phyloP scores from a whole-genome alignment of 2,329 filamentous ascomycete species.

The Trichophyton equinum region DNA sequence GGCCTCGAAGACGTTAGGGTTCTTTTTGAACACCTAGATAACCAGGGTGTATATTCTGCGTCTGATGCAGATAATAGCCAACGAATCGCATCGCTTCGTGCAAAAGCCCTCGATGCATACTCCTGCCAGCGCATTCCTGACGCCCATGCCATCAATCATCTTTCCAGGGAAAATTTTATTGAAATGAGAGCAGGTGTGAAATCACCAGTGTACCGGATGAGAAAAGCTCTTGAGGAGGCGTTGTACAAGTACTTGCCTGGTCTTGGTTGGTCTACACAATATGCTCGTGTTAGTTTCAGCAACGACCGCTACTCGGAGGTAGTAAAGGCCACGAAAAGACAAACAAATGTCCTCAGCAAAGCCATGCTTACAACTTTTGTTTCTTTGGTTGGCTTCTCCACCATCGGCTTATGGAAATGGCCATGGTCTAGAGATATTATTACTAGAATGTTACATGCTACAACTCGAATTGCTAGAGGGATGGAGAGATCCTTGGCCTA shows the following conservation, averaged over 20 bases:
- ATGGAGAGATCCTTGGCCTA: neutral
- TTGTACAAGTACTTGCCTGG: conserved; percentile 63
- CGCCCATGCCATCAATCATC: conserved; percentile 79
- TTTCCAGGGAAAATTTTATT: conserved; percentile 79
- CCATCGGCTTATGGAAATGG: conserved; percentile 22
- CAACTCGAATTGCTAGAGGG: neutral
- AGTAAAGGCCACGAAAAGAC: conserved; percentile 53
- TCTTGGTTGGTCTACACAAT: conserved; percentile 84
- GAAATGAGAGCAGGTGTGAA: conserved; percentile 87
- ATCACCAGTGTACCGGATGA: conserved; percentile 60
- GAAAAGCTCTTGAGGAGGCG: conserved; percentile 78
- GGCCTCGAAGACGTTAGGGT: conserved; percentile 88
- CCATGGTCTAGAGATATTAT: conserved; percentile 9
- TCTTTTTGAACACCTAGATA: conserved; percentile 70
- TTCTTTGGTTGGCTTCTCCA: conserved; percentile 20
- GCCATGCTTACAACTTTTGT: conserved; percentile 21
- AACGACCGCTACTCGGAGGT: conserved; percentile 86
- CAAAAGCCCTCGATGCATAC: conserved; percentile 56
- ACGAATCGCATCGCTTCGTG: conserved; percentile 22
- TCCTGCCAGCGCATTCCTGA: conserved; percentile 61
- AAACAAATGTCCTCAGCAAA: conserved; percentile 49
- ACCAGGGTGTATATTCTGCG: conserved; percentile 40
- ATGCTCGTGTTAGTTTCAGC: conserved; percentile 81
- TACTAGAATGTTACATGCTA: neutral
- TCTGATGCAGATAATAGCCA: conserved; percentile 34